These are phyloP conservation scores for Hevea brasiliensis DNA, from an alignment of 345 rosid species.

Conservation along the genomic window DNA sequence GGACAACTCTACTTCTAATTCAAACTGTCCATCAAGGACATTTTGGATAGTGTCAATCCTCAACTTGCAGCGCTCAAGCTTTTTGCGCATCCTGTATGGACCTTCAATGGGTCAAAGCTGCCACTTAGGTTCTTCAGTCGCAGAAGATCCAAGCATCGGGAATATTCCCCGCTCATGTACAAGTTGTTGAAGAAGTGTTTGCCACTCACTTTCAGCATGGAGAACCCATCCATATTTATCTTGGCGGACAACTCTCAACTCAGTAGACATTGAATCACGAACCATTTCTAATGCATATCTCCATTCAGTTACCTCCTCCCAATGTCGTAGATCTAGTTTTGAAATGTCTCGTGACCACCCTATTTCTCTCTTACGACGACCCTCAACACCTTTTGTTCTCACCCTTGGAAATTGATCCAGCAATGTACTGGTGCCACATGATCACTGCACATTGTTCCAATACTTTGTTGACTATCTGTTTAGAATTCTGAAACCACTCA, in stretches of 20 bases:
- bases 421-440: slow-evolving; percentile 93
- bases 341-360: slow-evolving; percentile 79
- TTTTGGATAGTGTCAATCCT: slow-evolving; percentile 76
- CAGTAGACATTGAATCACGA: slow-evolving; percentile 97
- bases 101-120: slow-evolving; percentile 99
- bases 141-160: slow-evolving; percentile 65
- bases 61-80: slow-evolving; percentile 86
- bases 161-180: slow-evolving; percentile 96
- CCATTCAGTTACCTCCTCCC: slow-evolving; percentile 94
- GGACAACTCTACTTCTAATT: slow-evolving; percentile 62
- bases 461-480: slow-evolving; percentile 73
- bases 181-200: slow-evolving; percentile 92
- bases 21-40: slow-evolving; percentile 73
- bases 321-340: slow-evolving; percentile 78
- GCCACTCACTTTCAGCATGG: slow-evolving; percentile 99
- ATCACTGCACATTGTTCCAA: slow-evolving; percentile 95
- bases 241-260: slow-evolving; percentile 97
- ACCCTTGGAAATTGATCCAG: slow-evolving; percentile 96
- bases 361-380: slow-evolving; percentile 89
- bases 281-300: slow-evolving; percentile 91
- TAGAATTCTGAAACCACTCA: slow-evolving; percentile 85
- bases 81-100: slow-evolving; percentile 99
- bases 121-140: slow-evolving; percentile 78
- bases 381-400: slow-evolving; percentile 90
- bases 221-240: slow-evolving; percentile 99